Evolutionary conservation across 352 stramenopile species (phyloP), one percentile per base, ranked within the genome.

Genomic region (Phytophthora sojae): DNA sequence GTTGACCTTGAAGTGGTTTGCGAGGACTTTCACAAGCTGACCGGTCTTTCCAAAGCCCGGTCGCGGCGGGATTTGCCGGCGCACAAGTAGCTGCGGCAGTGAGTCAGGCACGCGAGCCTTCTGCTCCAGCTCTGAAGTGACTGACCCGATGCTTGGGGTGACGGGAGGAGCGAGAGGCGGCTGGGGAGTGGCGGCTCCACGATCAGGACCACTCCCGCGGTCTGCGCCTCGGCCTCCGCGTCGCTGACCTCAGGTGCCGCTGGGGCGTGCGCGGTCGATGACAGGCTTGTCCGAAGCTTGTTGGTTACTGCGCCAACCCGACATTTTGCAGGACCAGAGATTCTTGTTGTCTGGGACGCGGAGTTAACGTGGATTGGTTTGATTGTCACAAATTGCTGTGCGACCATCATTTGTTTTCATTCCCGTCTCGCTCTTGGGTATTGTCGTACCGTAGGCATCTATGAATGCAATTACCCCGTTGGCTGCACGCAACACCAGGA

Each of bases 1-100:
- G 30, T 75, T 80, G 12, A 94, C 85, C 17, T 71, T 73, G 54
- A 92, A 94, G 45, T 93, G 85, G 51, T 94, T 94, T 7, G 83
- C 87, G 44, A 80, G 64, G 0, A 93, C 17, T 55, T 69, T 87
- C 12, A 92, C 70, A 0, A 61, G 6, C n/a, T 63, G 74, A 0
- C 87, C 85, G 0, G 47, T 17, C 39, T 47, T 70, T n/a, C 87
- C 87, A 71, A 91, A 93, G 14, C 81, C 83, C 1, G 75, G 81
- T 11, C 87, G 87, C 0, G 74, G 62, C 0, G 85, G 85, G 57
- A 88, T 90, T 37, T 83, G 71, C 63, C 71, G 82, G 35, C 61
- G 39, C 12, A 87, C 70, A 2, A 81, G 44, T 2, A 83, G 71
- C 56, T 57, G 51, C 7, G 57, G 61, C 32, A 14, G 32, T 55